Evolutionary conservation across 2,329 filamentous ascomycete species (phyloP).

Genomic region (Clonostachys chloroleuca): DNA sequence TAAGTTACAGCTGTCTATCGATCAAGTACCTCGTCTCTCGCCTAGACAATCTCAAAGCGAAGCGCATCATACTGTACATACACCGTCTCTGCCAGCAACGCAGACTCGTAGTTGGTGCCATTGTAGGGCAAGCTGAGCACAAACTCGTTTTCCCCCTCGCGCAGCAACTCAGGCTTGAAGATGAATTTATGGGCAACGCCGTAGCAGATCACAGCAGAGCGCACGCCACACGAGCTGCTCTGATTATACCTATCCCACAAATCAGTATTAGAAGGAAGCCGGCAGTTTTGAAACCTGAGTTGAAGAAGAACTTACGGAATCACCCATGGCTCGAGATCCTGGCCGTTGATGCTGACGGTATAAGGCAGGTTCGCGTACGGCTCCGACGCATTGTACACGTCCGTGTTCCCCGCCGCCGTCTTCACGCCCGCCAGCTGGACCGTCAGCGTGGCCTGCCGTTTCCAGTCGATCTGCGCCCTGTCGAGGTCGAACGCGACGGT

Average conservation of each 20-base stretch:
- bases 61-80: slow-evolving; percentile 66
- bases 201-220: slow-evolving; percentile 58
- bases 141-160: slow-evolving; percentile 48
- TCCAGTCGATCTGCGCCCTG: slow-evolving; percentile 30
- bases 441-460: slow-evolving; percentile 49
- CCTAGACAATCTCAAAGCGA: slow-evolving; percentile 43
- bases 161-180: slow-evolving; percentile 44
- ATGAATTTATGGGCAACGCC: slow-evolving; percentile 55
- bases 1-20: no score
- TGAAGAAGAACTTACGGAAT: slow-evolving; percentile 39
- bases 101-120: slow-evolving; percentile 54
- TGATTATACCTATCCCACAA: slow-evolving; percentile 1
- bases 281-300: no score
- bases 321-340: slow-evolving; percentile 44
- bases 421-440: slow-evolving; percentile 61
- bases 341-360: slow-evolving; percentile 31
- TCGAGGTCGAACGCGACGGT: slow-evolving; percentile 48
- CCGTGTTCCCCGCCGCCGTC: slow-evolving; percentile 57
- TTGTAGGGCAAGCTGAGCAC: slow-evolving; percentile 55
- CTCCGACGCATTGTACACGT: slow-evolving; percentile 47
- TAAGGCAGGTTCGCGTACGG: slow-evolving; percentile 48
- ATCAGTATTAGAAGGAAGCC: no score
- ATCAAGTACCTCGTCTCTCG: no score
- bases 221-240: slow-evolving; percentile 50
- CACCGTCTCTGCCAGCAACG: slow-evolving; percentile 45